Percentiles rank a stretch among this genome's conserved stretches.
phyloP scores from a whole-genome alignment of 1,284 basidiomycete genomes.

The Trichosporon faecale region DNA sequence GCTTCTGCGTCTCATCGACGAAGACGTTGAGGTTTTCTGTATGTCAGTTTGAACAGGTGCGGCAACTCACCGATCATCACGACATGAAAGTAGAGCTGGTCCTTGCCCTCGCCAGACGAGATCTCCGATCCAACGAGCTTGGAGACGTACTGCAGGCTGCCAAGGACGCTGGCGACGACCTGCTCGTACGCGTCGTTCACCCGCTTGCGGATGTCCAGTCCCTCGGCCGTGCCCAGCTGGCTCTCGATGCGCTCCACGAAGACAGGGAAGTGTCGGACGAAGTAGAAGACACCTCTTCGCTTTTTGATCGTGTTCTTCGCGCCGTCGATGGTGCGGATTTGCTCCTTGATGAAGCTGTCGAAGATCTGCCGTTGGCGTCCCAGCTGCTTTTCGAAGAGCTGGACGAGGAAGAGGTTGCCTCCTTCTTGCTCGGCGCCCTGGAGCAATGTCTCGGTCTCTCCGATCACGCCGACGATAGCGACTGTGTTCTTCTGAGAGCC shows the following conservation, averaged over 20 bases:
- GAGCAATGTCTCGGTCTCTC: constrained; percentile 73
- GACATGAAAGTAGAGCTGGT: constrained; percentile 92
- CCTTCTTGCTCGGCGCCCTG: constrained; percentile 69
- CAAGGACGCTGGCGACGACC: constrained; percentile 85
- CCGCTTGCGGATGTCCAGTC: constrained; percentile 69
- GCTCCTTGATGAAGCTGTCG: constrained; percentile 75
- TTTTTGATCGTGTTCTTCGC: constrained; percentile 74
- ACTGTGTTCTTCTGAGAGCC: constrained; percentile 2
- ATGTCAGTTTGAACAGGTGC: background rate
- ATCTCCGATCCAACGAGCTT: constrained; percentile 70
- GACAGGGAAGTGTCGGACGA: constrained; percentile 86
- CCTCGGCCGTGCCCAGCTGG: constrained; percentile 75
- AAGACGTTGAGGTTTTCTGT: constrained; percentile 96
- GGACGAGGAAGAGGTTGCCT: constrained; percentile 70
- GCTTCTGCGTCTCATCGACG: constrained; percentile 70
- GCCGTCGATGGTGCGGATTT: constrained; percentile 83
- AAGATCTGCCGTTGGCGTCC: constrained; percentile 67
- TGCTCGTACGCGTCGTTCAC: constrained; percentile 83
- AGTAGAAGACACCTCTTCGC: constrained; percentile 81
- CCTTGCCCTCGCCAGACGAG: constrained; percentile 80
- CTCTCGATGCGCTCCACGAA: constrained; percentile 81
- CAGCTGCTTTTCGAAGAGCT: constrained; percentile 76
- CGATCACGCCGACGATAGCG: constrained; percentile 80
- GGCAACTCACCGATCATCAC: constrained; percentile 77
- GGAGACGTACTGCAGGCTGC: constrained; percentile 88